Evolutionary conservation across 2,329 filamentous ascomycete genomes (phyloP), one percentile per base, ranked within the genome.

Genomic region (Aspergillus sp.): DNA sequence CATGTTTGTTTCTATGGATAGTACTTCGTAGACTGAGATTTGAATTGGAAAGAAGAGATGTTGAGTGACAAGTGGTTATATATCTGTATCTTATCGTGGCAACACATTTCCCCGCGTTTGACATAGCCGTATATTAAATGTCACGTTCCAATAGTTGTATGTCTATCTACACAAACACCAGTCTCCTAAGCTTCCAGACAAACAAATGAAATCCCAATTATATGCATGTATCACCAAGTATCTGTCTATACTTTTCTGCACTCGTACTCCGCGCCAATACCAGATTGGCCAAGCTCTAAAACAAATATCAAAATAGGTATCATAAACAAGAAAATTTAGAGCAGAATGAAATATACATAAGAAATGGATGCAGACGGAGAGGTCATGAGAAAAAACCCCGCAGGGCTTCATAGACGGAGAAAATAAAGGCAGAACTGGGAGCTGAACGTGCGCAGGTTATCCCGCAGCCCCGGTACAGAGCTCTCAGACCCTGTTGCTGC

Each of bases 341-440:
- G 10, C 35, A 17, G n/a, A 38, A 38, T 25, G 39, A 47, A 45
- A 45, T 19, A 22, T 15, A 43, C 19, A 19, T 25, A 25, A 35
- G 33, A 33, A 47, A 30, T 30, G 4, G 4, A 30, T 10, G 25
- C 25, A 30, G 25, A 10, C 25, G 25, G 10, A 30, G 12, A 1
- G 25, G 35, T 60, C 49, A 75, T 53, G 64, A 66, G 60, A 93
- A 78, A 57, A 82, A 74, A 53, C 76, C 78, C 72, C 90, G 90
- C 67, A 98, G 69, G 12, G 84, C 86, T 70, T 97, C 93, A 65
- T 90, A 97, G 52, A 97, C 83, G 52, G 93, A 90, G 63, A 98
- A 98, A 51, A 98, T 98, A 63, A 97, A 90, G 6, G 93, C 93
- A n/a, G 90, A 96, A 68, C 90, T 96, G 2, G 93, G 93, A 27